Conservation (phyloP, 2,329 filamentous ascomycete genomes). For the Endothia cerciana region DNA sequence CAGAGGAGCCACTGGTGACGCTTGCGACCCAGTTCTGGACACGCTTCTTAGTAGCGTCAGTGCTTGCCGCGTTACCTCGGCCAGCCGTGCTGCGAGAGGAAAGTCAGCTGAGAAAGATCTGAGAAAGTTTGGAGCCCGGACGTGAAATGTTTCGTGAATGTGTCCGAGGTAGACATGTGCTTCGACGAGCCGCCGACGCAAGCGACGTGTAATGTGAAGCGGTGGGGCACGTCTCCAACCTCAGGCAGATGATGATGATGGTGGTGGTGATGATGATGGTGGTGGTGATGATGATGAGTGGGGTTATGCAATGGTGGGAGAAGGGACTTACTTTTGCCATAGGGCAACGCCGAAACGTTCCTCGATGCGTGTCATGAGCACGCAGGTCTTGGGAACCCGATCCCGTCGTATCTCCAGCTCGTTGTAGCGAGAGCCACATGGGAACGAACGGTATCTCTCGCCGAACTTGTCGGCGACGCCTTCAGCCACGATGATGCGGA, state of each 20-base stretch:
- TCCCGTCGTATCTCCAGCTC: constrained; percentile 21
- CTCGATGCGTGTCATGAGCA: background rate
- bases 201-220: background rate
- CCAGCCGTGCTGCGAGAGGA: no score
- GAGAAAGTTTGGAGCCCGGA: no score
- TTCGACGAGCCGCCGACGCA: no score
- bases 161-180: no score
- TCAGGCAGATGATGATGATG: background rate
- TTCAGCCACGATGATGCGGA: constrained; percentile 25
- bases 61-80: no score
- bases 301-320: background rate
- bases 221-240: background rate
- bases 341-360: background rate
- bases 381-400: constrained; percentile 2
- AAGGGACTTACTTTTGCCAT: background rate
- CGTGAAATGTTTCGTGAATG: no score
- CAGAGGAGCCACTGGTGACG: background rate
- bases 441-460: constrained; percentile 19
- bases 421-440: background rate
- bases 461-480: constrained; percentile 21
- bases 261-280: background rate
- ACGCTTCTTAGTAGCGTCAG: no score
- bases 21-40: no score
- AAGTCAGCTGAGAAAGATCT: no score
- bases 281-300: background rate